Evolutionary conservation across 2,329 filamentous ascomycete genomes (phyloP).

Genomic region (Claviceps sp.): DNA sequence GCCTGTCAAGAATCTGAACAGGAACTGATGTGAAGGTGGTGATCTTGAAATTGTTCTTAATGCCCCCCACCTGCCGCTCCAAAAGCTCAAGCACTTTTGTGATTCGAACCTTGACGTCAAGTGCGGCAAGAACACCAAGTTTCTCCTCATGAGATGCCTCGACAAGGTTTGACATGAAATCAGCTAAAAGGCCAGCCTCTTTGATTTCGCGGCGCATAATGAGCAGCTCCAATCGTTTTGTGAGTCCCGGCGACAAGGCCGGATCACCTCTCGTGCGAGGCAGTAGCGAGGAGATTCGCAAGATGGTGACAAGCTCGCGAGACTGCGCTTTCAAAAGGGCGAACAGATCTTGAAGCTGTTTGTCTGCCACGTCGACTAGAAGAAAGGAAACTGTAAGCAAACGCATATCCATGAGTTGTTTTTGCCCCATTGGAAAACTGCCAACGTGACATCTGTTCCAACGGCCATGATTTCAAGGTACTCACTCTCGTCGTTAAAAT

Average conservation of each 20-base stretch:
- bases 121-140: constrained; percentile 67
- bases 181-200: constrained; percentile 76
- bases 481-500: constrained; percentile 57
- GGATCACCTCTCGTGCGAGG: constrained; percentile 51
- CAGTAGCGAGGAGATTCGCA: constrained; percentile 75
- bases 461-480: not conserved
- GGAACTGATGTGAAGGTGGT: constrained; percentile 60
- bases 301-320: constrained; percentile 70
- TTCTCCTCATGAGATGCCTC: constrained; percentile 86
- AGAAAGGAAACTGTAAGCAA: not conserved
- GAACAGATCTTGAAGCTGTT: constrained; percentile 58
- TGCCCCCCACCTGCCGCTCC: constrained; percentile 64
- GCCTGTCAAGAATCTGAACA: constrained; percentile 46
- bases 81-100: constrained; percentile 74
- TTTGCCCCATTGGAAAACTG: not conserved
- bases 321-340: constrained; percentile 71
- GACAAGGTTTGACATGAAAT: constrained; percentile 92
- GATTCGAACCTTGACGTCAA: constrained; percentile 66
- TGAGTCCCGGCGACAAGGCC: constrained; percentile 68
- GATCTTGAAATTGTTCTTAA: constrained; percentile 81
- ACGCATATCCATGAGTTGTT: not conserved
- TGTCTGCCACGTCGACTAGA: constrained; percentile 30
- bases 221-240: constrained; percentile 73
- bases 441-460: not conserved
- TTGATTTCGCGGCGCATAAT: constrained; percentile 70